phyloP scores from a whole-genome alignment of 2,329 filamentous ascomycete species.

The Alternaria panax region DNA sequence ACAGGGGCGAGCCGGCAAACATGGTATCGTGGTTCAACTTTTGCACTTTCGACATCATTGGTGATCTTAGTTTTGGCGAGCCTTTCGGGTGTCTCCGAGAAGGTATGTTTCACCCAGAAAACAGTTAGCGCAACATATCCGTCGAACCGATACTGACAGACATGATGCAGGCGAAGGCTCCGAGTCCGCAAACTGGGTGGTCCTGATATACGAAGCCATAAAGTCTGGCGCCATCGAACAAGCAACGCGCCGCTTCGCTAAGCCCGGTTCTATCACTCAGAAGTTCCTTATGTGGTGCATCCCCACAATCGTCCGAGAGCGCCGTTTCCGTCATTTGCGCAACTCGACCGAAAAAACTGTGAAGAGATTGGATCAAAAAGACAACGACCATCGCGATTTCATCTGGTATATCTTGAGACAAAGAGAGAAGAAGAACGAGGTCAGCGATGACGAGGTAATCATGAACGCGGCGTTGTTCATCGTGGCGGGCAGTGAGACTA shows the following conservation, averaged over 20 bases:
- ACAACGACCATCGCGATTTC: conserved; percentile 45
- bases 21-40: conserved; percentile 47
- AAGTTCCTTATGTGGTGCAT: conserved; percentile 42
- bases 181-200: conserved; percentile 46
- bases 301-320: conserved; percentile 35
- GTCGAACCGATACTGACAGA: background rate
- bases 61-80: conserved; percentile 43
- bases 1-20: conserved; percentile 38
- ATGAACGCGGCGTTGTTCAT: conserved; percentile 45
- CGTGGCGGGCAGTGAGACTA: conserved; percentile 46
- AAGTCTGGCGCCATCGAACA: conserved; percentile 44
- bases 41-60: conserved; percentile 46
- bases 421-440: conserved; percentile 45
- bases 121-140: background rate
- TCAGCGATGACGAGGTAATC: conserved; percentile 42
- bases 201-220: conserved; percentile 45
- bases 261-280: conserved; percentile 32
- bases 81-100: conserved; percentile 43
- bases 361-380: conserved; percentile 35
- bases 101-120: conserved; percentile 19
- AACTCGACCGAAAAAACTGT: conserved; percentile 44
- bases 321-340: conserved; percentile 35
- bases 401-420: conserved; percentile 47
- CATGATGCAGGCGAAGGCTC: conserved; percentile 32
- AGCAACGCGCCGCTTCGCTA: conserved; percentile 39